A percentile compares a stretch with the other conserved stretches of the same genome.
These are phyloP conservation scores for Claviceps arundinis DNA, from an alignment of 2,329 filamentous ascomycete species.

Conservation along the genomic window DNA sequence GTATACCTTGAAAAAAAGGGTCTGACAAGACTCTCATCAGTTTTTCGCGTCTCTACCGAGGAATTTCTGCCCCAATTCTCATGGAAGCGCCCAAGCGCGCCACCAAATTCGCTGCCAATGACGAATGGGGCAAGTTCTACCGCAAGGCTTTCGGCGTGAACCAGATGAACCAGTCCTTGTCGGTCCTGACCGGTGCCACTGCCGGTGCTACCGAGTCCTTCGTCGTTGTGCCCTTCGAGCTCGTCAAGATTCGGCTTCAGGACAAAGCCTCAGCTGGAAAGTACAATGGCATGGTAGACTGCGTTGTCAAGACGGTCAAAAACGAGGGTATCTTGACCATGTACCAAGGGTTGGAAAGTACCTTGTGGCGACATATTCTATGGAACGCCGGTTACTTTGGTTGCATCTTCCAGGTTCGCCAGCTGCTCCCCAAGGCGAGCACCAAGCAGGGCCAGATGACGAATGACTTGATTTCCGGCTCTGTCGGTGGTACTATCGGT, in stretches of 20 bases:
- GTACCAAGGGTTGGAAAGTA: slow-evolving; percentile 95
- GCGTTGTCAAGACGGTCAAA: slow-evolving; percentile 67
- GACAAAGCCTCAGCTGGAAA: slow-evolving; percentile 87
- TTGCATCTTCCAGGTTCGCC: slow-evolving; percentile 93
- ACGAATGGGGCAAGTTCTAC: slow-evolving; percentile 95
- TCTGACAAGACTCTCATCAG: slow-evolving; percentile 26
- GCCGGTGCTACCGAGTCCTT: slow-evolving; percentile 93
- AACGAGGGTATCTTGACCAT: slow-evolving; percentile 75
- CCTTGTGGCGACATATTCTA: slow-evolving; percentile 78
- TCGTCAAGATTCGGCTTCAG: slow-evolving; percentile 96
- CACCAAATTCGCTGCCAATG: slow-evolving; percentile 98
- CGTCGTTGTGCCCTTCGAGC: slow-evolving; percentile 94
- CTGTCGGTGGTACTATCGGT: slow-evolving; percentile 74
- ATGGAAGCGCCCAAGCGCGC: slow-evolving; percentile 94
- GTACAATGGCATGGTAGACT: slow-evolving; percentile 72
- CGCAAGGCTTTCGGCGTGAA: slow-evolving; percentile 69
- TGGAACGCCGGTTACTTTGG: slow-evolving; percentile 98
- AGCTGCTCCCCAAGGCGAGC: slow-evolving; percentile 66
- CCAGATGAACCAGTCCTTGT: slow-evolving; percentile 86
- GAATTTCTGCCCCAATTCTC: slow-evolving; percentile 87
- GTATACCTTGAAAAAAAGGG: not conserved
- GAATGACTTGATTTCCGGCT: slow-evolving; percentile 80
- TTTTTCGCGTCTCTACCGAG: slow-evolving; percentile 83
- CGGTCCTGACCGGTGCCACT: slow-evolving; percentile 83
- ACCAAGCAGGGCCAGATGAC: slow-evolving; percentile 69